Percentiles rank a stretch among this genome's conserved stretches.
Conservation (phyloP, 2,329 filamentous ascomycete species). For the Pseudogymnoascus sp. region DNA sequence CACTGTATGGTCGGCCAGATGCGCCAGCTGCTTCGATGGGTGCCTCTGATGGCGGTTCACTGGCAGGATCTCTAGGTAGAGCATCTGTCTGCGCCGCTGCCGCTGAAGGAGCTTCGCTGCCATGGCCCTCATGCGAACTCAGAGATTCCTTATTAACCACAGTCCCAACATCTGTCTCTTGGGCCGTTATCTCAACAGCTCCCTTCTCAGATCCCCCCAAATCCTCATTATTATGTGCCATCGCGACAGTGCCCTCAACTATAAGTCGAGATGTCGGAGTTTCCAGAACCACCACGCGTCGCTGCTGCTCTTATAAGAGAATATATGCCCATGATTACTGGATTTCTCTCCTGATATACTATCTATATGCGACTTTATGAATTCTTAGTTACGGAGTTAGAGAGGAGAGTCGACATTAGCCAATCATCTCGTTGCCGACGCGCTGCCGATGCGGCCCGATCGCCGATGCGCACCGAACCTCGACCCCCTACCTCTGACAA, state of each 20-base stretch:
- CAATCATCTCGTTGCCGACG: background rate
- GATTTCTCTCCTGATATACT: background rate
- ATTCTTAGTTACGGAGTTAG: background rate
- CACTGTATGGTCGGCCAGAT: constrained; percentile 6
- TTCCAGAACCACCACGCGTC: background rate
- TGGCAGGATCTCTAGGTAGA: background rate
- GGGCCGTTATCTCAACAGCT: background rate
- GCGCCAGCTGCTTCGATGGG: background rate
- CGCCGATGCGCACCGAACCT: background rate
- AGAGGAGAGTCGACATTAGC: background rate
- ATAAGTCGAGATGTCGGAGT: background rate
- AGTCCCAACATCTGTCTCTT: background rate
- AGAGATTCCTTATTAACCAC: background rate
- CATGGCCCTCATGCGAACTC: background rate
- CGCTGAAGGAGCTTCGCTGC: background rate
- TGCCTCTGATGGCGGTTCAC: background rate
- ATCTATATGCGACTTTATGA: background rate
- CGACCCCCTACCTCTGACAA: background rate
- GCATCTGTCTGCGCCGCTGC: background rate
- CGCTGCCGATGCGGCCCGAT: background rate
- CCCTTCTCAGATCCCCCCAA: background rate
- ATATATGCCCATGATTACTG: background rate
- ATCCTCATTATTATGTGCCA: background rate
- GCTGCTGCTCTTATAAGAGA: background rate
- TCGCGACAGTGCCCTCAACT: background rate